phyloP scores from a whole-genome alignment of 108 stramenopile species.

The Skeletonema grethae region DNA sequence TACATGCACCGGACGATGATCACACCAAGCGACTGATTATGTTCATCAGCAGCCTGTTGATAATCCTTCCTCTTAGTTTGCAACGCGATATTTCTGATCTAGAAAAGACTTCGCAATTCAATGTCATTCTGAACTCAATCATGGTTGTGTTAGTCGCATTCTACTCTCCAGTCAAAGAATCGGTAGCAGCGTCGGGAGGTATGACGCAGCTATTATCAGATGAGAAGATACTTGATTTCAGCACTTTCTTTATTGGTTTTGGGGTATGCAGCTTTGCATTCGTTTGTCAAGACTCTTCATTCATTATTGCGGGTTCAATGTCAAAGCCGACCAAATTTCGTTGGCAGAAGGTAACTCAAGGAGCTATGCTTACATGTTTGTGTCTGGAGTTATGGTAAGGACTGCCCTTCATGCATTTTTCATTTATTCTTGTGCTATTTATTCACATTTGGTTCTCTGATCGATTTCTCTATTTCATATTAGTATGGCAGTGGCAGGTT shows the following conservation, averaged over 20 bases:
- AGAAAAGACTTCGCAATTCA: constrained; percentile 61
- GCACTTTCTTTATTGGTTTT: constrained; percentile 79
- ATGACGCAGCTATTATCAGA: constrained; percentile 28
- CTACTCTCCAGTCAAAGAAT: constrained; percentile 41
- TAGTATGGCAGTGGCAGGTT: constrained; percentile 62
- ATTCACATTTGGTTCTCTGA: no score
- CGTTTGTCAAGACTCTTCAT: constrained; percentile 87
- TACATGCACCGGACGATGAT: constrained; percentile 23
- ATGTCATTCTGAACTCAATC: constrained; percentile 62
- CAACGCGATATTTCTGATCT: constrained; percentile 52
- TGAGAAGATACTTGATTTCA: constrained; percentile 35
- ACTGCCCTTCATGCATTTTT: no score
- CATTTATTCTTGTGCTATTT: no score
- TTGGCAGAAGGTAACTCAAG: constrained; percentile 67
- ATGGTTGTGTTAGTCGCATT: constrained; percentile 60
- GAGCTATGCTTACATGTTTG: constrained; percentile 54
- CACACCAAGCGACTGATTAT: constrained; percentile 31
- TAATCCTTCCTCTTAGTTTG: constrained; percentile 48
- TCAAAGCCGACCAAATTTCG: constrained; percentile 66
- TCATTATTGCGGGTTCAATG: constrained; percentile 85
- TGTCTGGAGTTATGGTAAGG: constrained; percentile 37
- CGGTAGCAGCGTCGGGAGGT: constrained; percentile 28
- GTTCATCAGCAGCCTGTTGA: constrained; percentile 24
- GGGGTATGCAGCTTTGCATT: constrained; percentile 87
- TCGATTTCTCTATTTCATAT: no score